These are phyloP conservation scores for Akebia trifoliata DNA, from an alignment of 164 flowering plant genomes.

Conservation along the genomic window DNA sequence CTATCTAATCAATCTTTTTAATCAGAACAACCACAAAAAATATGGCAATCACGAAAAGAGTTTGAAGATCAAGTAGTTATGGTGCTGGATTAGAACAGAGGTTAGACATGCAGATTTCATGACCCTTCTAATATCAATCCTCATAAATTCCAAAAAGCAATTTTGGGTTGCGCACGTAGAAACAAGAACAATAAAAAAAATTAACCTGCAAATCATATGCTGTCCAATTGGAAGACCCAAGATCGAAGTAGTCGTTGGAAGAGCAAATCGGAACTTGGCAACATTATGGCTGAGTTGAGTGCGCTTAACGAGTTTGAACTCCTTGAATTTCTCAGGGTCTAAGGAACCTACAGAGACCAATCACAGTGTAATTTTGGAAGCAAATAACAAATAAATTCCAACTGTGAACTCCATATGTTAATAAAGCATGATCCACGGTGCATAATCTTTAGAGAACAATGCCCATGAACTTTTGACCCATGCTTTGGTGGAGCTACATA, in stretches of 20 bases:
- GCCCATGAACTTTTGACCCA: too few relatives aligned
- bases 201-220: slow-evolving; percentile 88
- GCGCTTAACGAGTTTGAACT: slow-evolving; percentile 77
- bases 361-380: background rate
- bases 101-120: too few relatives aligned
- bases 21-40: too few relatives aligned
- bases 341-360: slow-evolving; percentile 45
- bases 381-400: too few relatives aligned
- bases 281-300: slow-evolving; percentile 91
- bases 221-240: slow-evolving; percentile 98
- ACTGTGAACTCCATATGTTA: too few relatives aligned
- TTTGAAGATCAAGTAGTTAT: too few relatives aligned
- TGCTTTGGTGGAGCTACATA: too few relatives aligned
- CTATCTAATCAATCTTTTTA: too few relatives aligned
- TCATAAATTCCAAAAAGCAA: background rate
- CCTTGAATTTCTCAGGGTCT: slow-evolving; percentile 79
- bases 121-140: background rate
- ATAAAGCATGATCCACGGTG: too few relatives aligned
- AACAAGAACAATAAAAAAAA: slow-evolving; percentile 4
- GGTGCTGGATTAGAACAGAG: background rate
- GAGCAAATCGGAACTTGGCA: slow-evolving; percentile 79
- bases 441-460: too few relatives aligned
- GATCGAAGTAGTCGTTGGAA: slow-evolving; percentile 77
- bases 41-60: too few relatives aligned
- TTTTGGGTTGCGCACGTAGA: background rate